phyloP scores from a whole-genome alignment of 176 grass and related monocot species.

The Cenchrus americanus region DNA sequence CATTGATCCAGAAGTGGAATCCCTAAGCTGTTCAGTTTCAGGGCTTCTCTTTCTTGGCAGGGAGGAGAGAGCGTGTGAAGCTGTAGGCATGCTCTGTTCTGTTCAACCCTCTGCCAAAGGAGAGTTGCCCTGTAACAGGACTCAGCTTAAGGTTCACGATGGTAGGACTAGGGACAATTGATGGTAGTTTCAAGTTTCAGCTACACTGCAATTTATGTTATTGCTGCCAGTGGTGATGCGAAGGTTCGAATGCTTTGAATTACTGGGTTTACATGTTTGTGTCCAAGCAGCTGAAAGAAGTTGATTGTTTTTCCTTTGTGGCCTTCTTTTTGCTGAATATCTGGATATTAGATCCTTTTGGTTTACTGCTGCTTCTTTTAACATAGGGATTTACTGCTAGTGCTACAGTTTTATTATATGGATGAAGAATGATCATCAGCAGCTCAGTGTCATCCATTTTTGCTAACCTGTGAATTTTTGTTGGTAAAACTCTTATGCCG shows the following conservation, averaged over 20 bases:
- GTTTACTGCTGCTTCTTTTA: not conserved
- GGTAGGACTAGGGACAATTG: too few relatives aligned
- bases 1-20: not conserved
- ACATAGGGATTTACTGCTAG: not conserved
- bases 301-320: not conserved
- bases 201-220: not conserved
- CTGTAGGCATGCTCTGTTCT: not conserved
- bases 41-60: conserved; percentile 70
- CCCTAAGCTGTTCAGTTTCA: conserved; percentile 53
- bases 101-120: conserved; percentile 60
- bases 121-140: conserved; percentile 73
- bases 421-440: not conserved
- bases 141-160: conserved; percentile 46
- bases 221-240: not conserved
- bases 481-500: not conserved
- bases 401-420: not conserved
- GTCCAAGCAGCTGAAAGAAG: not conserved
- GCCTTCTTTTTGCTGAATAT: conserved; percentile 22
- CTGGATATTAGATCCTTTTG: not conserved
- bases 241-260: conserved; percentile 14
- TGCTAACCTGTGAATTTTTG: not conserved
- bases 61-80: conserved; percentile 48
- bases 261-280: not conserved
- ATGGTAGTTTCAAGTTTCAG: conserved; percentile 14
- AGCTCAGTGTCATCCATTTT: not conserved